phyloP scores from a whole-genome alignment of 495 filamentous ascomycete genomes.

The Tuber borchii region DNA sequence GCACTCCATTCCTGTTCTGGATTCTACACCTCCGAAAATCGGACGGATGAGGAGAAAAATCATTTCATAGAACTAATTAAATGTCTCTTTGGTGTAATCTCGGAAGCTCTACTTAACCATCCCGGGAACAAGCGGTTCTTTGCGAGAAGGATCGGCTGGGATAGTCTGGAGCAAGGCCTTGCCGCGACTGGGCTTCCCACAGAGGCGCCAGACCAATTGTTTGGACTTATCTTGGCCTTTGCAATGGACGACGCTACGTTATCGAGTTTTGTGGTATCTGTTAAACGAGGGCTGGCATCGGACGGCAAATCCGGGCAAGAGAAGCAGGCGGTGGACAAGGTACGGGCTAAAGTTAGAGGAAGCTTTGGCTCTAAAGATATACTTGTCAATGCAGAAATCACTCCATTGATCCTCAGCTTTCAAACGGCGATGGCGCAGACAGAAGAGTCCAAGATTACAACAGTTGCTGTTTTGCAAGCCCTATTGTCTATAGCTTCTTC shows the following conservation, averaged over 20 bases:
- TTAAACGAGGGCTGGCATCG: constrained; percentile 35
- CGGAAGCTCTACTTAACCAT: constrained; percentile 70
- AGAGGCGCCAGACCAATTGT: constrained; percentile 65
- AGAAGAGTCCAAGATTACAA: constrained; percentile 48
- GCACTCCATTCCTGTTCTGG: constrained; percentile 62
- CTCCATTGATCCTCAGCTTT: constrained; percentile 59
- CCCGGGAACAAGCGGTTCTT: constrained; percentile 85
- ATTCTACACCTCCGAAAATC: constrained; percentile 60
- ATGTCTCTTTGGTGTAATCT: constrained; percentile 62
- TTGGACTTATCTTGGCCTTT: constrained; percentile 77
- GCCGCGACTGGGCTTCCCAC: constrained; percentile 54
- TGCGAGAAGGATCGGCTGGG: constrained; percentile 65
- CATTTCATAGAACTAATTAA: constrained; percentile 64
- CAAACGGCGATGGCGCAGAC: constrained; percentile 55
- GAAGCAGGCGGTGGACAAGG: constrained; percentile 37
- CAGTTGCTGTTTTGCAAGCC: constrained; percentile 56
- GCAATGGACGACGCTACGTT: constrained; percentile 62
- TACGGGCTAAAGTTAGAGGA: constrained; percentile 46
- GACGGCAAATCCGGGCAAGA: constrained; percentile 20
- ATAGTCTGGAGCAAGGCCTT: constrained; percentile 63
- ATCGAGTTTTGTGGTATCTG: constrained; percentile 42
- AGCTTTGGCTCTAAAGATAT: constrained; percentile 52
- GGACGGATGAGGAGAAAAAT: constrained; percentile 55
- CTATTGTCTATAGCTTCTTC: constrained; percentile 50
- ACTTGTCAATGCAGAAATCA: constrained; percentile 58